Conservation (phyloP, 73 alveolate species). For the Diophrys sp. region DNA sequence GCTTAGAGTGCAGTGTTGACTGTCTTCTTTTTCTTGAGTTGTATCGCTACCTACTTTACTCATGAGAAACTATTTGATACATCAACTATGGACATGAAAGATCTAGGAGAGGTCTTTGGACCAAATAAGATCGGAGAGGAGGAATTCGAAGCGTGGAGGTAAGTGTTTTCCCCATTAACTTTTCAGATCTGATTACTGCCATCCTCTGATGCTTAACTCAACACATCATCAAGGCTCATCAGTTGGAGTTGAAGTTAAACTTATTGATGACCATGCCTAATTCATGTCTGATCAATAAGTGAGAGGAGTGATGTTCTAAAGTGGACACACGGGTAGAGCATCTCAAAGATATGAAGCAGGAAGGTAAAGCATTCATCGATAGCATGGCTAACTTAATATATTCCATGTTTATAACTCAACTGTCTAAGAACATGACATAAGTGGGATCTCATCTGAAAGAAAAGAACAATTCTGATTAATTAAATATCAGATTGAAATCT, state of each 20-base stretch:
- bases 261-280: neutral
- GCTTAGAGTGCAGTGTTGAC: neutral
- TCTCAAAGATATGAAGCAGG: no score
- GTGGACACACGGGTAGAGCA: no score
- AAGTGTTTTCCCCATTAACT: no score
- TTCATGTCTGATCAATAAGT: neutral
- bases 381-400: neutral
- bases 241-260: neutral
- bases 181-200: neutral
- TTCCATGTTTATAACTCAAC: neutral
- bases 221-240: neutral
- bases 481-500: no score
- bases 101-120: neutral
- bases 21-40: neutral
- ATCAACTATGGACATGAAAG: conserved; percentile 15
- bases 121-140: neutral
- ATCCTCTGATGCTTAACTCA: neutral
- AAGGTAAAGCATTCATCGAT: no score
- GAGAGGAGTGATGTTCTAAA: neutral
- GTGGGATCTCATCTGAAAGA: no score
- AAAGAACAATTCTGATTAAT: neutral
- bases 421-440: no score
- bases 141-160: neutral
- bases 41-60: conserved; percentile 4
- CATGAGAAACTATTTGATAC: conserved; percentile 9